Percentiles rank a stretch among this genome's conserved stretches.
Evolutionary conservation across 805 yeast genomes (phyloP).

Genomic region (Kurtzmaniella fragi): DNA sequence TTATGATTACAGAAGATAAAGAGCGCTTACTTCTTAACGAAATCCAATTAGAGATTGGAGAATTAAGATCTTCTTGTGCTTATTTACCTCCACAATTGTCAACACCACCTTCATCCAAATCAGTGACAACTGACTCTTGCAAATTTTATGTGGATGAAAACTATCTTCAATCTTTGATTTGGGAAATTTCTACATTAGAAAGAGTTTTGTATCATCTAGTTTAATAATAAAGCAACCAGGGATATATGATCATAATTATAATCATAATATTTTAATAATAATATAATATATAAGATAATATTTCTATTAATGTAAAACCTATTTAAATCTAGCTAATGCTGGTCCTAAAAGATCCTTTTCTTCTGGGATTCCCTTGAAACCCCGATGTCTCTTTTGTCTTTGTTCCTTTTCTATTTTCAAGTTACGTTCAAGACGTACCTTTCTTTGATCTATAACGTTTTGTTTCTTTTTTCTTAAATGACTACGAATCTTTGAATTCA

Average conservation of each 20-base stretch:
- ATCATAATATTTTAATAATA: not conserved
- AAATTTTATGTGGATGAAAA: slow-evolving; percentile 9
- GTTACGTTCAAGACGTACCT: slow-evolving; percentile 68
- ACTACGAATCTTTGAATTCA: slow-evolving; percentile 78
- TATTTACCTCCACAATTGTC: slow-evolving; percentile 1
- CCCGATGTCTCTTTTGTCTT: slow-evolving; percentile 48
- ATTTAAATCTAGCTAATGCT: slow-evolving; percentile 47
- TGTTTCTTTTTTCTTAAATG: slow-evolving; percentile 77
- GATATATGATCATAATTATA: not conserved
- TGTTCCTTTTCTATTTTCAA: slow-evolving; percentile 68
- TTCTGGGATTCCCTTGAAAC: slow-evolving; percentile 42
- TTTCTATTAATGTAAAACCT: slow-evolving; percentile 4
- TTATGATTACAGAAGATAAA: slow-evolving; percentile 2
- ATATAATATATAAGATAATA: not conserved
- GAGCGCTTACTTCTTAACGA: not conserved
- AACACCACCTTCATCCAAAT: not conserved
- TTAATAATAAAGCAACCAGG: slow-evolving; percentile 1
- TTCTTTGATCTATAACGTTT: slow-evolving; percentile 84
- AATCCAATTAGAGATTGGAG: slow-evolving; percentile 1
- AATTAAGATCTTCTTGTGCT: slow-evolving; percentile 1
- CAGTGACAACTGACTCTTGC: not conserved
- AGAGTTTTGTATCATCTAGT: slow-evolving; percentile 10
- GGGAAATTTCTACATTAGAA: slow-evolving; percentile 20
- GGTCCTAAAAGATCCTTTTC: slow-evolving; percentile 49
- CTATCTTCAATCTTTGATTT: slow-evolving; percentile 11